phyloP scores from a whole-genome alignment of 352 stramenopile species.

The Pythium apleroticum region DNA sequence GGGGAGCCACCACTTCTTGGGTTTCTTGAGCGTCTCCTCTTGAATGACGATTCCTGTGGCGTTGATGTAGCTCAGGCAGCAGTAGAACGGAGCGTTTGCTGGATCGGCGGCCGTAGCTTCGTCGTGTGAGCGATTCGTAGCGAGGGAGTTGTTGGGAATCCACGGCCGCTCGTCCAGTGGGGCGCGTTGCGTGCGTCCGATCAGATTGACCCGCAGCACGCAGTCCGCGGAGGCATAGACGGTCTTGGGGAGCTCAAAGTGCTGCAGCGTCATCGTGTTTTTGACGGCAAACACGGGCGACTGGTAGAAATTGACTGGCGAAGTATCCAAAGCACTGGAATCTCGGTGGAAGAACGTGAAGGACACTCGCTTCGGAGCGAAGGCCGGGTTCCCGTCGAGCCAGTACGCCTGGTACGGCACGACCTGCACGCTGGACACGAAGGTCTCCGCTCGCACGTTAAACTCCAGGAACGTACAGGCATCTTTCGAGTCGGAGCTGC shows the following conservation, averaged over 20 bases:
- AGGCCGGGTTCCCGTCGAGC: slow-evolving; percentile 16
- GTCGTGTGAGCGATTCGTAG: not conserved
- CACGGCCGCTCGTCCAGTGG: slow-evolving; percentile 22
- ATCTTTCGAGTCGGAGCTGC: slow-evolving; percentile 14
- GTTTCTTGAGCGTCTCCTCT: slow-evolving; percentile 15
- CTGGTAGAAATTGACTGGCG: slow-evolving; percentile 10
- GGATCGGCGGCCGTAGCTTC: not conserved
- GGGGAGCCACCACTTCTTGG: slow-evolving; percentile 19
- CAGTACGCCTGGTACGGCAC: slow-evolving; percentile 29
- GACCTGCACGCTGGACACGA: slow-evolving; percentile 18
- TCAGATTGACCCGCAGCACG: slow-evolving; percentile 19
- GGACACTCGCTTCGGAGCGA: slow-evolving; percentile 19
- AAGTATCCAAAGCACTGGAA: not conserved
- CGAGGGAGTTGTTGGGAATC: slow-evolving; percentile 10
- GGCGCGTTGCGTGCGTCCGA: slow-evolving; percentile 19
- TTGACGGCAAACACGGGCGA: slow-evolving; percentile 17
- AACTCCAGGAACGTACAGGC: slow-evolving; percentile 12
- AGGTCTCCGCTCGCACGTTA: slow-evolving; percentile 14
- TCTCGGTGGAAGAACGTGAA: slow-evolving; percentile 19
- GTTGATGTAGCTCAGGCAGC: slow-evolving; percentile 75
- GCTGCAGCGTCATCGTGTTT: slow-evolving; percentile 26
- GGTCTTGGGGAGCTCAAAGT: slow-evolving; percentile 23
- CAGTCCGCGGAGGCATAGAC: slow-evolving; percentile 8
- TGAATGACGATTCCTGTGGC: slow-evolving; percentile 23
- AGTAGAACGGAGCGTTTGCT: slow-evolving; percentile 45